These are phyloP conservation scores for Aspergillaceae sp. DNA, from an alignment of 2,329 filamentous ascomycete species.

Conservation along the genomic window DNA sequence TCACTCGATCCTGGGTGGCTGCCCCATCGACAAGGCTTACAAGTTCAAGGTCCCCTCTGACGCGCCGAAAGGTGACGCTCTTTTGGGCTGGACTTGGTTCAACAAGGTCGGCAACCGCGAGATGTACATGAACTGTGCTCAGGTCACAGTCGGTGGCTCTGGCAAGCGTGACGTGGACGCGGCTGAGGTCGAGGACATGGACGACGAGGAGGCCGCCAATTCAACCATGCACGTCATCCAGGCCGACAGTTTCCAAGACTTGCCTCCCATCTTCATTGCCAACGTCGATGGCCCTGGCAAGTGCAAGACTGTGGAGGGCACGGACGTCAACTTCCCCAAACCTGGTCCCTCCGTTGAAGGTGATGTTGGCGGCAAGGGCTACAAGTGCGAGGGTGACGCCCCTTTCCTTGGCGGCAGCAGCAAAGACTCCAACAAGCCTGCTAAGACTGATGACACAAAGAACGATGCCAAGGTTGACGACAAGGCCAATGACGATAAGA, in stretches of 20 bases:
- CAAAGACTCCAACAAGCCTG: background rate
- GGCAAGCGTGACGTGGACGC: background rate
- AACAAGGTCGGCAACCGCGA: constrained; percentile 70
- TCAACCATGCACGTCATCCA: background rate
- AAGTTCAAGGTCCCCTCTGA: constrained; percentile 59
- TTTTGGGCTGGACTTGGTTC: constrained; percentile 72
- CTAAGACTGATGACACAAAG: too few relatives aligned
- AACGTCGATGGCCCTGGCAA: constrained; percentile 49
- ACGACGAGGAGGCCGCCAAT: background rate
- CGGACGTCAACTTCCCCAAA: constrained; percentile 56
- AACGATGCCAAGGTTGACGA: background rate
- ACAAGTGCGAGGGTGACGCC: constrained; percentile 23
- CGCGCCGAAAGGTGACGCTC: constrained; percentile 50
- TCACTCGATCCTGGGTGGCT: constrained; percentile 53
- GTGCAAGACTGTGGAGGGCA: constrained; percentile 51
- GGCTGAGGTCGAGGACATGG: constrained; percentile 3
- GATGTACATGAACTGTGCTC: constrained; percentile 81
- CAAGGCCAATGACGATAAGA: background rate
- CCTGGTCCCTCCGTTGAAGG: constrained; percentile 50
- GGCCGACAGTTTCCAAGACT: constrained; percentile 39
- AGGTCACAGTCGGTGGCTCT: constrained; percentile 49
- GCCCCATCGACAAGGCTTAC: constrained; percentile 46
- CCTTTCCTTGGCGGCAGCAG: constrained; percentile 19
- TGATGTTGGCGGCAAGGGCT: constrained; percentile 26
- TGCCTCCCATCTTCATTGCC: constrained; percentile 63